Evolutionary conservation across 768 basidiomycete genomes (phyloP), one percentile per base, ranked within the genome.

Genomic region (Mrakia blollopis): DNA sequence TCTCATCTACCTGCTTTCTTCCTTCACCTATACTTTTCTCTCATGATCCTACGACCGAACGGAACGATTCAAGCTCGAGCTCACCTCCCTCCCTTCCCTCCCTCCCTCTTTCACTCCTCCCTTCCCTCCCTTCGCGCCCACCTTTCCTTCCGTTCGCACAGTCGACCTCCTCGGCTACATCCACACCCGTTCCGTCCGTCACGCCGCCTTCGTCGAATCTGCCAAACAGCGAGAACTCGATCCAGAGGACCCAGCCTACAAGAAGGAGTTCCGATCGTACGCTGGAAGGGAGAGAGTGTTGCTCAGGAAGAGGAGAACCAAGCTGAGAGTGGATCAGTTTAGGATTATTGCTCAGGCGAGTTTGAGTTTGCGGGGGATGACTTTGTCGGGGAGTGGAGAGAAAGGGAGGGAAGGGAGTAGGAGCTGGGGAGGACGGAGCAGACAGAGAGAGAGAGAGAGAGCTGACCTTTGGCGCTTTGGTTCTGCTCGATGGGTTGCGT

Each of bases 291-390:
- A 99, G 84, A 91, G 96, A 21, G 95, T 95, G 7, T 83, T 97
- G 11, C 87, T 99, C n/a, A 88, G 97, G 73, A 90, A 91, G 79
- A 88, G 97, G n/a, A 87, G 97, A 52, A 90, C 95, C 16, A 99
- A 97, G 82, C 87, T 98, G 61, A 89, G 89, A 77, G 89, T 99
- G 35, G 93, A 98, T 69, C 92, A 96, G 81, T 99, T 99, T 84
- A 93, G 97, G 81, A 96, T 99, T 83, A 95, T 99, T 79, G 94
- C 94, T 0, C 97, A 99, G 84, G 80, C 79, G 30, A 35, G 79
- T 62, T 2, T 41, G 5, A 6, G 39, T 5, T 5, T 6, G 39
- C 11, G 47, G 47, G 3, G 47, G 47, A 3, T 16, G 2, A 21
- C 47, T 10, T 16, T 14, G 16, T 57, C 44, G 39, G 5, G 18